Evolutionary conservation across 352 stramenopile genomes (phyloP), one percentile per base, ranked within the genome.

Genomic region (Pythium aquatile): DNA sequence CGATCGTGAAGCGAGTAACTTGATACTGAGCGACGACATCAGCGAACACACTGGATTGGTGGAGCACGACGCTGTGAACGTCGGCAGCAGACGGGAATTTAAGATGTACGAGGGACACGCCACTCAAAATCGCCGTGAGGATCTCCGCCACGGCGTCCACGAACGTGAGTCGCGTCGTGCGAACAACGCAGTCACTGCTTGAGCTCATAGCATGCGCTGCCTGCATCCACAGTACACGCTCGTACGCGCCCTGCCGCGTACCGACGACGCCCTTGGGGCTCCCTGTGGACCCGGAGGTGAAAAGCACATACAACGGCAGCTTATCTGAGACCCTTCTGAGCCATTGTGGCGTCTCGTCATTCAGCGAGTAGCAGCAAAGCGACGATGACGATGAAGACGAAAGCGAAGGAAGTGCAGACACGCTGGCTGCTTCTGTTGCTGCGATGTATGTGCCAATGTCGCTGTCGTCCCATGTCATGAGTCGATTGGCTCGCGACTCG

Each of bases 81-180:
- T 51, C 17, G 2, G 28, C 40, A 24, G n/a, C 32, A 11, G 7
- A 58, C 37, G 24, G 53, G 16, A 48, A 57, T 51, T 68, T 0
- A 66, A 75, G 9, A 40, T 90, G 81, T 28, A 90, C 63, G 8
- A 90, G 63, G 17, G 77, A 63, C 9, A 85, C 65, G 9, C 57
- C 30, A 26, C 74, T 49, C 4, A 87, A 52, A 29, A 87, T 68
- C 1, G 77, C 70, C 14, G 78, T 78, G 7, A 88, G 63, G 14
- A 88, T 77, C 47, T 90, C 81, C 67, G 75, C 81, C 30, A 90
- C 69, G 3, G 79, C 81, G 52, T 78, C 71, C 26, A 78, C 68
- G 28, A 78, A 78, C 30, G 57, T 48, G 37, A 75, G 47, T 24
- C 61, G 83, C 9, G 79, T 87, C 7, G 72, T 61, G 40, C 81